Base-by-base conservation (phyloP, 768 basidiomycete species). In the Hygrocybe punicea region DNA sequence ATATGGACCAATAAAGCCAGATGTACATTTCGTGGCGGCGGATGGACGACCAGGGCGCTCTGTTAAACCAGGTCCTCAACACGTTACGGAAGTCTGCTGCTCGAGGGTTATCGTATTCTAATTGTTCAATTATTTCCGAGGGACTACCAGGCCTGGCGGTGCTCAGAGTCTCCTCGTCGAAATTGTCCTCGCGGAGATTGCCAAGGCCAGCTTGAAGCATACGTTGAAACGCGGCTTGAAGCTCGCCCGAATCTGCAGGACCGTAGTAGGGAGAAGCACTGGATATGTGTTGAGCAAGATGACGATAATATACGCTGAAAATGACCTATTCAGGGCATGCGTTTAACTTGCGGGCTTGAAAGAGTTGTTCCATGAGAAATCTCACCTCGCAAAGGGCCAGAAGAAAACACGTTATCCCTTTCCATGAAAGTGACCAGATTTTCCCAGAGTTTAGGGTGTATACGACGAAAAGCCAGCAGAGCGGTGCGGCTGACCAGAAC, bases 1-100 rank as follows among this genome's bases (percentile, higher is more conserved):
- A 94, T 64, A 89, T 85, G 21, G 83, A 80, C 92, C 93, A 95
- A 56, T 90, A 85, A 29, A 96, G 73, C 89, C 91, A 95, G 58
- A 81, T 75, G 40, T 78, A 78, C 55, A 91, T 73, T 67, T 92
- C 83, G 37, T 80, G 73, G 16, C 75, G 77, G 44, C 77, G 83
- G 56, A 96, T 80, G 11, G 80, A 75, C 0, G 85, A 85, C 88
- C 89, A 96, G 0, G 85, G 83, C 14, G 78, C 83, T 62, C 83
- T 84, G 55, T 80, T 73, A 68, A 95, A 95, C 91, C 91, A 89
- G 17, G 84, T 86, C 64, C 87, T 78, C 50, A 90, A 73, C 60
- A 73, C 75, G 63, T 85, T 82, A 14, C 87, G 80, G 67, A 89
- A 90, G 62, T 91, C 88, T 36, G 87, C 70, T 2, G 88, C 87